These are phyloP conservation scores for Apiospora saccharicola DNA, from an alignment of 2,329 filamentous ascomycete species.

Conservation along the genomic window DNA sequence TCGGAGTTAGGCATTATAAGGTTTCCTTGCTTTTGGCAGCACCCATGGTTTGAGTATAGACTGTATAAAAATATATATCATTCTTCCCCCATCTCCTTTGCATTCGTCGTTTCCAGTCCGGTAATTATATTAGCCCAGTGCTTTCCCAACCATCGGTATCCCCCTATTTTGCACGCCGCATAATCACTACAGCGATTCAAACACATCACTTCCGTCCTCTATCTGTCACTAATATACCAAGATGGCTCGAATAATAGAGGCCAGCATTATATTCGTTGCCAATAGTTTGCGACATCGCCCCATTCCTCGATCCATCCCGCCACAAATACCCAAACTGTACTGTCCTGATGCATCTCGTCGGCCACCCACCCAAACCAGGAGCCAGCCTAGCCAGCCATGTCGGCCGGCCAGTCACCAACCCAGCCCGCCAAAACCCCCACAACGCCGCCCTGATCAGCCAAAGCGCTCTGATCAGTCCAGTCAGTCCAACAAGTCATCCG, in stretches of 20 bases:
- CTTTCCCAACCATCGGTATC: neutral
- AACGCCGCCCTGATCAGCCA: too few relatives aligned
- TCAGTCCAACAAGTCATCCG: too few relatives aligned
- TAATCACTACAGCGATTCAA: neutral
- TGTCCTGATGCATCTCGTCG: too few relatives aligned
- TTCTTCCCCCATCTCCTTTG: neutral
- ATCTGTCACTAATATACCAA: neutral
- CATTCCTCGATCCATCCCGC: too few relatives aligned
- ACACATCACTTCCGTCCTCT: neutral
- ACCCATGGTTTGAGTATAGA: neutral
- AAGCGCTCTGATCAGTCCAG: too few relatives aligned
- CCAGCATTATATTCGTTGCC: neutral
- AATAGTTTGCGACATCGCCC: too few relatives aligned
- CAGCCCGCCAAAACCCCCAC: too few relatives aligned
- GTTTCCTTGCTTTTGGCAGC: neutral
- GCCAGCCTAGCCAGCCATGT: too few relatives aligned
- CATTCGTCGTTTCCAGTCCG: neutral
- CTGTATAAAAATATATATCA: neutral
- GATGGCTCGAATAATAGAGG: neutral
- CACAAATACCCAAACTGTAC: too few relatives aligned
- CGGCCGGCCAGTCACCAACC: too few relatives aligned
- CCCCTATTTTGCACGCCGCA: neutral
- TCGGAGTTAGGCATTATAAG: neutral
- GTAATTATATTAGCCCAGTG: neutral
- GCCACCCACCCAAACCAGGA: too few relatives aligned